Evolutionary conservation across 345 rosid genomes (phyloP), one percentile per base, ranked within the genome.

Genomic region (Mangifera indica): DNA sequence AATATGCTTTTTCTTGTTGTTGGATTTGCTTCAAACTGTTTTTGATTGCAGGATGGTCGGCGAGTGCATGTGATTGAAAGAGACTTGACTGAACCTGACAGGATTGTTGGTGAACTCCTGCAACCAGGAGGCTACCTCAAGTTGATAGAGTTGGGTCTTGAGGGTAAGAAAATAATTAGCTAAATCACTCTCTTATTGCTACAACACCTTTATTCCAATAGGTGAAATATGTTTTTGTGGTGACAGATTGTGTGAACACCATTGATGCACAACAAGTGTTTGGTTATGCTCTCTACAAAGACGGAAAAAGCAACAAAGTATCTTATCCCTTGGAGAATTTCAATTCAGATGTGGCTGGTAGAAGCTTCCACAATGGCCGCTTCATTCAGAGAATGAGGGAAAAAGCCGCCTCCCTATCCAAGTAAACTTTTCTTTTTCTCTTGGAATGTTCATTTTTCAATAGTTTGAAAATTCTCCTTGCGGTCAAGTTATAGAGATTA

Each of bases 1-100:
- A 20, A 5, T 37, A 37, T 37, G 42, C 42, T 37, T 37, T 37
- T 37, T 37, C 42, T 7, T 37, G 0, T 37, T 5, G 7, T 70
- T 46, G 7, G 5, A 18, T 63, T 63, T 62, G 1, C 4, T 72
- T 61, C 44, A 54, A 45, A 3, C 49, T 3, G 3, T 13, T 13
- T 9, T 62, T 45, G 51, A 52, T 45, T 77, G n/a, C 78, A 88
- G 91, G 88, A 86, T 9, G 59, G 71, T 17, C 29, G 60, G 0
- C 11, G 29, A n/a, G 60, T 67, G 44, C 71, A 32, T 53, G 48
- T 52, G n/a, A 67, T 67, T 2, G 60, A 67, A 67, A 67, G 48
- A 32, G 60, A 67, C 60, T 67, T 52, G 4, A 52, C 48, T 66
- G 59, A 51, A 25, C 70, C 59, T 29, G 45, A 52, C 11, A 66